These are phyloP conservation scores for Ampelomyces quisqualis DNA, from an alignment of 2,329 filamentous ascomycete genomes.

Conservation along the genomic window DNA sequence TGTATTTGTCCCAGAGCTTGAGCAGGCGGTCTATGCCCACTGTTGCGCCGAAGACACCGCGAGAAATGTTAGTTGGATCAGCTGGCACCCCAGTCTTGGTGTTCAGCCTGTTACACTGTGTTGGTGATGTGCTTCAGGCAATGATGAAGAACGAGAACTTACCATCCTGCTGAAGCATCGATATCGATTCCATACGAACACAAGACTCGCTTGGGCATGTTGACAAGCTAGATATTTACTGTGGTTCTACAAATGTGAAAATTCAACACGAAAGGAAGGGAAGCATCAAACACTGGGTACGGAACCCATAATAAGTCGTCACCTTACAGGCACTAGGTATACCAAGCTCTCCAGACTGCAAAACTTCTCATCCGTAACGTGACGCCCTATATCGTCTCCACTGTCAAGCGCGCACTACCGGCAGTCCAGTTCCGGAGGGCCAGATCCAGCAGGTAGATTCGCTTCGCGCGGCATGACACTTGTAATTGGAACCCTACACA, in stretches of 20 bases:
- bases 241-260: too few species aligned
- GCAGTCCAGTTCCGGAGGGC: neutral
- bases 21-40: constrained; percentile 46
- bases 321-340: too few species aligned
- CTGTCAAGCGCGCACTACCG: neutral
- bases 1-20: constrained; percentile 45
- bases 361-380: too few species aligned
- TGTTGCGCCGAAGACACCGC: constrained; percentile 46
- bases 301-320: too few species aligned
- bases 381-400: neutral
- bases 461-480: constrained; percentile 1
- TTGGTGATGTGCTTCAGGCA: neutral
- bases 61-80: constrained; percentile 45
- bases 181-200: constrained; percentile 47
- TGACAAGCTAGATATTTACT: neutral
- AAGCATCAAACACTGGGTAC: too few species aligned
- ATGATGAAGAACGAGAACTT: constrained; percentile 1
- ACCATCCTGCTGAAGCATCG: constrained; percentile 45
- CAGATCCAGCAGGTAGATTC: neutral
- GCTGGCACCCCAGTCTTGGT: constrained; percentile 41
- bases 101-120: constrained; percentile 39
- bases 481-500: neutral
- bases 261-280: too few species aligned
- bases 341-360: too few species aligned
- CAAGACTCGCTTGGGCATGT: constrained; percentile 43